A percentile compares a stretch with the other conserved stretches of the same genome.
phyloP scores from a whole-genome alignment of 2,329 filamentous ascomycete genomes.

The Parastagonospora avenae region DNA sequence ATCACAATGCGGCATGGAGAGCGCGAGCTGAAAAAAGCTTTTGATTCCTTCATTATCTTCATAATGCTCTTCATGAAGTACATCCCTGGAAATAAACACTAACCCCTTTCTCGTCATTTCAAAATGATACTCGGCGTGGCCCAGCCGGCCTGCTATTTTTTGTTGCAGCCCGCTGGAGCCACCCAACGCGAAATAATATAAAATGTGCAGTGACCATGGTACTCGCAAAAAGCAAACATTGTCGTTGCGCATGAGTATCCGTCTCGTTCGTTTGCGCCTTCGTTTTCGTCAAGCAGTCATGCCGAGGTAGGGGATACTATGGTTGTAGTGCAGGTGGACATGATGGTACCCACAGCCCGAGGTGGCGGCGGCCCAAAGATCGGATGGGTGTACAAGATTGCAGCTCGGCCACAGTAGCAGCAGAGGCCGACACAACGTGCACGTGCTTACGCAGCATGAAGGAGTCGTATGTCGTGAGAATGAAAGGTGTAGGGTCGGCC shows the following conservation, averaged over 20 bases:
- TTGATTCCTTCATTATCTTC: constrained; percentile 47
- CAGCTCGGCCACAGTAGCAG: constrained; percentile 37
- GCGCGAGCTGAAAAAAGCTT: constrained; percentile 36
- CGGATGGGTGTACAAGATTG: constrained; percentile 18
- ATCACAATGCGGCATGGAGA: background rate
- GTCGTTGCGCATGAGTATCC: constrained; percentile 30
- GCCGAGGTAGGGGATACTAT: constrained; percentile 12
- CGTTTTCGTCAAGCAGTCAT: constrained; percentile 33
- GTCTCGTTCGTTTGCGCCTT: constrained; percentile 35
- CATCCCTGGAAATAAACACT: constrained; percentile 30
- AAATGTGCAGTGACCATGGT: constrained; percentile 26
- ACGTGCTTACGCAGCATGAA: constrained; percentile 43
- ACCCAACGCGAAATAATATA: constrained; percentile 31
- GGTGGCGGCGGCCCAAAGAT: constrained; percentile 11
- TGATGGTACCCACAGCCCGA: constrained; percentile 1
- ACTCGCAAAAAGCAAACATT: constrained; percentile 28
- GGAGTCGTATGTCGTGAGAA: constrained; percentile 45
- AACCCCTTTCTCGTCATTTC: constrained; percentile 12
- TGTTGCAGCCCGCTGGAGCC: constrained; percentile 15
- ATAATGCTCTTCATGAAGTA: constrained; percentile 29
- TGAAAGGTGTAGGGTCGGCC: constrained; percentile 35
- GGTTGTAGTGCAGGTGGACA: background rate
- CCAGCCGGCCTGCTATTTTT: constrained; percentile 13
- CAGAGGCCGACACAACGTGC: constrained; percentile 28
- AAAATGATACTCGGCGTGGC: constrained; percentile 14